These are phyloP conservation scores for Xylogone sp. DNA, from an alignment of 2,329 filamentous ascomycete species.

Conservation along the genomic window DNA sequence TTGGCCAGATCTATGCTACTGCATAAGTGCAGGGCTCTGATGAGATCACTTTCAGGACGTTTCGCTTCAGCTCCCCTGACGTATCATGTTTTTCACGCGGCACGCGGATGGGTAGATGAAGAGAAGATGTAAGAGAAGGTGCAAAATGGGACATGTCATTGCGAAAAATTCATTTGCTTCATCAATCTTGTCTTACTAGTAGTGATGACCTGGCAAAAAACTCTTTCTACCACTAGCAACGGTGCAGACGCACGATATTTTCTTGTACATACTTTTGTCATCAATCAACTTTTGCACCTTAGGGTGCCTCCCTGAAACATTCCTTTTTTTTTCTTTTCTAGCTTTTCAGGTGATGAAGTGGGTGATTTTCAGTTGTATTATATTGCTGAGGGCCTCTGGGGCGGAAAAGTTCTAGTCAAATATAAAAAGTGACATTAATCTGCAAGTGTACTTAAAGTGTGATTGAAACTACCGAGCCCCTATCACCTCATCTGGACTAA, in stretches of 20 bases:
- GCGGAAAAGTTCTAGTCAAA: not conserved
- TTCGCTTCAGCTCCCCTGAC: not conserved
- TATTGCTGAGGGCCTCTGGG: too few species aligned
- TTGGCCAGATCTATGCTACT: slow-evolving; percentile 6
- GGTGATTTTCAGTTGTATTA: not conserved
- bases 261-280: not conserved
- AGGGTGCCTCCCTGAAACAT: not conserved
- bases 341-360: not conserved
- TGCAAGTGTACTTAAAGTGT: too few species aligned
- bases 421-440: too few species aligned
- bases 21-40: not conserved
- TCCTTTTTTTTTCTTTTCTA: not conserved
- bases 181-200: not conserved
- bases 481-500: too few species aligned
- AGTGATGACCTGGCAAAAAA: not conserved
- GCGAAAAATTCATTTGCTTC: not conserved
- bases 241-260: not conserved
- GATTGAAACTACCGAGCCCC: too few species aligned
- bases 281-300: not conserved
- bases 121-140: not conserved
- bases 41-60: not conserved
- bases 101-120: not conserved
- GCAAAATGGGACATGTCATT: not conserved
- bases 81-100: not conserved
- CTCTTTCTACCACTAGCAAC: not conserved